Percentiles rank a stretch among this genome's conserved stretches.
Conservation (phyloP, 2,329 filamentous ascomycete species). For the Boeremia lycopersici region DNA sequence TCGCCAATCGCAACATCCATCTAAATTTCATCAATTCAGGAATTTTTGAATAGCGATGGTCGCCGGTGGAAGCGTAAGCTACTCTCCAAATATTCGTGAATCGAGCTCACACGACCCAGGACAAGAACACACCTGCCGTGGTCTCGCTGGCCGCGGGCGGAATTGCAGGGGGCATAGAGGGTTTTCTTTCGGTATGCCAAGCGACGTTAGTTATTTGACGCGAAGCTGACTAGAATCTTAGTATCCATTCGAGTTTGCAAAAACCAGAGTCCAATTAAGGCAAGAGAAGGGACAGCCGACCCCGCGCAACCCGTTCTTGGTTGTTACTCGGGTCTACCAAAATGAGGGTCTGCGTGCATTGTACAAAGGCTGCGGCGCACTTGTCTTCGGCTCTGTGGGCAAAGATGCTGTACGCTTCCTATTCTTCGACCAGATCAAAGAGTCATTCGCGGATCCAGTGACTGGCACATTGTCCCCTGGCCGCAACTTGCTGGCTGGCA, state of each 20-base stretch:
- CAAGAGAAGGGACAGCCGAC: constrained; percentile 51
- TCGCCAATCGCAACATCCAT: constrained; percentile 1
- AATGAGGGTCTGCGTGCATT: constrained; percentile 63
- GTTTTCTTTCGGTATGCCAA: constrained; percentile 41
- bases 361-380: constrained; percentile 67
- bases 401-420: constrained; percentile 72
- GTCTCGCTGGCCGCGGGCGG: constrained; percentile 48
- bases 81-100: neutral
- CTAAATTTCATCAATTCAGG: constrained; percentile 4
- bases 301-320: constrained; percentile 62
- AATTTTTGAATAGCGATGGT: constrained; percentile 30
- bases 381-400: constrained; percentile 65
- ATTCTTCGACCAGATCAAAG: constrained; percentile 69
- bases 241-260: constrained; percentile 72
- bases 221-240: constrained; percentile 18
- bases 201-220: neutral
- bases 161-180: constrained; percentile 49
- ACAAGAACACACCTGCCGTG: constrained; percentile 46
- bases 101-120: constrained; percentile 25
- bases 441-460: constrained; percentile 60
- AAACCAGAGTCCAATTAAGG: constrained; percentile 66
- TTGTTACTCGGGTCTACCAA: constrained; percentile 61
- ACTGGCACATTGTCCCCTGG: constrained; percentile 62
- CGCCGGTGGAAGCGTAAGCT: constrained; percentile 36
- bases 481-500: constrained; percentile 66